phyloP scores from a whole-genome alignment of 2,329 filamentous ascomycete species.

The Pseudogymnoascus sp. region DNA sequence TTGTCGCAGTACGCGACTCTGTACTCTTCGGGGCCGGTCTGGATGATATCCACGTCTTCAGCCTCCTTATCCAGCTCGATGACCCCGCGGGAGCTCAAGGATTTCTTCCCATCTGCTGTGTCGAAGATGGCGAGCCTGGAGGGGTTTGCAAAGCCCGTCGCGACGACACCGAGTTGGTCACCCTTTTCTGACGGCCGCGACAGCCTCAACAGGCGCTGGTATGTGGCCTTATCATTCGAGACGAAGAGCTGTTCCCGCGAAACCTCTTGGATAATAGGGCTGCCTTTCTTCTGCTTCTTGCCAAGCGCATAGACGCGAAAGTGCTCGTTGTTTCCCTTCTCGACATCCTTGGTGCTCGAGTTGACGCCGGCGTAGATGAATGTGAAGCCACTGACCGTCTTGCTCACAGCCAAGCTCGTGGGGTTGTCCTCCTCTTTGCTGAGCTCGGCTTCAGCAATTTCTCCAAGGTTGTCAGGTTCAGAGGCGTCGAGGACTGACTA shows the following conservation, averaged over 20 bases:
- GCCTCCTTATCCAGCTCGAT: constrained; percentile 50
- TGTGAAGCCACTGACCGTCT: constrained; percentile 47
- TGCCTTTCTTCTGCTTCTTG: constrained; percentile 28
- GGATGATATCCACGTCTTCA: constrained; percentile 63
- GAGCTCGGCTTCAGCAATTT: constrained; percentile 67
- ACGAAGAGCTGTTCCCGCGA: constrained; percentile 47
- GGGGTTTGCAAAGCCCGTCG: constrained; percentile 68
- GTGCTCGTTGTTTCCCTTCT: constrained; percentile 74
- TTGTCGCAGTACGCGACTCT: constrained; percentile 73
- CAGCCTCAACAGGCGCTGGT: constrained; percentile 53
- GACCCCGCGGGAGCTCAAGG: constrained; percentile 41
- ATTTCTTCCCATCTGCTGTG: constrained; percentile 47
- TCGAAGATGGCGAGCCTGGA: constrained; percentile 78
- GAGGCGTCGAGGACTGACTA: constrained; percentile 29
- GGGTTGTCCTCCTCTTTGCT: constrained; percentile 83
- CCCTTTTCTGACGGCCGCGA: constrained; percentile 42
- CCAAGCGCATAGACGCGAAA: constrained; percentile 65
- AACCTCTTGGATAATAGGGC: constrained; percentile 40
- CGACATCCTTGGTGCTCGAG: constrained; percentile 63
- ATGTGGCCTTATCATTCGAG: constrained; percentile 42
- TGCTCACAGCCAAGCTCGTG: constrained; percentile 68
- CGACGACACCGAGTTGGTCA: constrained; percentile 65
- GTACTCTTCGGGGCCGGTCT: constrained; percentile 55
- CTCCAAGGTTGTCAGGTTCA: constrained; percentile 38
- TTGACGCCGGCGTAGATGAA: constrained; percentile 74